Evolutionary conservation across 306 rosid species (phyloP).

Genomic region (Malus sieversii): DNA sequence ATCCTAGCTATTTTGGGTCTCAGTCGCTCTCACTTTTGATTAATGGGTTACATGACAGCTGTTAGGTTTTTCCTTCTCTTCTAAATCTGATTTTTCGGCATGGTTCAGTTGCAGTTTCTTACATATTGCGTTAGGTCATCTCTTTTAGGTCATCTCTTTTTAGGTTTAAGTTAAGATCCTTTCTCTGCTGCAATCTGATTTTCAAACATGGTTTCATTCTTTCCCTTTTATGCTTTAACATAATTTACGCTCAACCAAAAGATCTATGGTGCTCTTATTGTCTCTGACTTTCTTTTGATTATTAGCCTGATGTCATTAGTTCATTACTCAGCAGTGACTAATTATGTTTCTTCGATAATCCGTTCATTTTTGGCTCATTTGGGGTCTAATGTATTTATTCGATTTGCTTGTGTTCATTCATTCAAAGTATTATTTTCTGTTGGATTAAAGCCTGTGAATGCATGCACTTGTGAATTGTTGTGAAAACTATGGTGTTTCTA

Average conservation of each 20-base stretch:
- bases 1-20: not conserved
- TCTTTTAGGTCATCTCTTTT: not conserved
- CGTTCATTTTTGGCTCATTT: not conserved
- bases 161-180: not conserved
- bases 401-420: not conserved
- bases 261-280: not conserved
- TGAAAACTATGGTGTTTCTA: conserved; percentile 2
- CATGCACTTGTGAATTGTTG: conserved; percentile 7
- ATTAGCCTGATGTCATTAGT: too few relatives aligned
- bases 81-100: not conserved
- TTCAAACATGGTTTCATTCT: not conserved
- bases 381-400: not conserved
- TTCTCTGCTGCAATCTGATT: not conserved
- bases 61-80: not conserved
- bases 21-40: not conserved
- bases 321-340: not conserved
- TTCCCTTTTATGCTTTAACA: not conserved
- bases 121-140: not conserved
- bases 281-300: not conserved
- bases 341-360: not conserved
- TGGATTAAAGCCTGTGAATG: not conserved
- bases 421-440: not conserved
- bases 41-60: not conserved
- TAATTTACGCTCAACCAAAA: not conserved
- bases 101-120: not conserved